These are phyloP conservation scores for Huntiella bhutanensis DNA, from an alignment of 2,329 filamentous ascomycete species.

Conservation along the genomic window DNA sequence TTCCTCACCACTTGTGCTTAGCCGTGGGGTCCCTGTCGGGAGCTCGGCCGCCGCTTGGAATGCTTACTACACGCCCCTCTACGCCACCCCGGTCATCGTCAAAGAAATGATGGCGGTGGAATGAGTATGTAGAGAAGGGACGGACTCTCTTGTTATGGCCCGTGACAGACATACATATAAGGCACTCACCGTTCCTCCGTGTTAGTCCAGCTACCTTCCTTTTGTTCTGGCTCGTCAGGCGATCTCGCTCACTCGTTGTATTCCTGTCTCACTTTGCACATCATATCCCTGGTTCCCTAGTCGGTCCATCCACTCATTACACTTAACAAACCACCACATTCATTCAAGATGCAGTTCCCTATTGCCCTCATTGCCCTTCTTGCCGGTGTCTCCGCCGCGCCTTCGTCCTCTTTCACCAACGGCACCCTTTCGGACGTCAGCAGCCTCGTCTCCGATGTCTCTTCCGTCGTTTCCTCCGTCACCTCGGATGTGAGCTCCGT, in stretches of 20 bases:
- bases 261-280: not conserved
- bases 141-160: no score
- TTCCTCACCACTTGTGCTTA: no score
- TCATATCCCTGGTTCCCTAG: not conserved
- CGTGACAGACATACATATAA: no score
- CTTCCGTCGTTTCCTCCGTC: not conserved
- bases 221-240: constrained; percentile 1
- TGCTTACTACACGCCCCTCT: no score
- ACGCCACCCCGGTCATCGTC: no score
- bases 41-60: no score
- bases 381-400: constrained; percentile 4
- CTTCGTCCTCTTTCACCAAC: not conserved
- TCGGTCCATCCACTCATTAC: not conserved
- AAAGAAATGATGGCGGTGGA: no score
- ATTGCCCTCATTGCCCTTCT: constrained; percentile 1
- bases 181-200: no score
- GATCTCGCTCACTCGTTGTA: not conserved
- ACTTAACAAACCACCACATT: not conserved
- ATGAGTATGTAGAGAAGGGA: no score
- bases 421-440: not conserved
- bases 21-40: no score
- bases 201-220: not conserved
- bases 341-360: constrained; percentile 5
- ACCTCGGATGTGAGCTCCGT: not conserved
- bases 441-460: not conserved